These are phyloP conservation scores for Kappamyces sp. DNA, from an alignment of 192 early-diverging fungal species.

Conservation along the genomic window DNA sequence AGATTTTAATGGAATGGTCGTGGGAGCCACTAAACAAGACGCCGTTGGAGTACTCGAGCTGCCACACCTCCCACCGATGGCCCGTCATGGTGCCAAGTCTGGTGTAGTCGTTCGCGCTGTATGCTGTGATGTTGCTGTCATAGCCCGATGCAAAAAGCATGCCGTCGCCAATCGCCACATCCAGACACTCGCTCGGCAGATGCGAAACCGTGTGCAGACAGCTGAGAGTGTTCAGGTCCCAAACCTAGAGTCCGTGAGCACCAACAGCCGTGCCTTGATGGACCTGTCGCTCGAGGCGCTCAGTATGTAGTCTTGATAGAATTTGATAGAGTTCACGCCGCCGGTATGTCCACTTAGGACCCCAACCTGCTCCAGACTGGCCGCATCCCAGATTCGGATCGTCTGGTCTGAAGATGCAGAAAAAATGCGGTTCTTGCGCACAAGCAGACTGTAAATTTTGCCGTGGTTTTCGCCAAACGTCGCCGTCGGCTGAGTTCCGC, in stretches of 20 bases:
- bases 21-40: slow-evolving; percentile 32
- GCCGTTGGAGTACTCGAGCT: slow-evolving; percentile 18
- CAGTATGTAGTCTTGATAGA: slow-evolving; percentile 12
- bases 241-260: slow-evolving; percentile 1
- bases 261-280: neutral
- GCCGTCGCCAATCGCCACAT: slow-evolving; percentile 7
- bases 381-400: slow-evolving; percentile 17
- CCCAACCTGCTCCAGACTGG: neutral
- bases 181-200: slow-evolving; percentile 18
- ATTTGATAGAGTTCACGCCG: slow-evolving; percentile 19
- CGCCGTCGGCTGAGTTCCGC: neutral
- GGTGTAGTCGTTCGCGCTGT: slow-evolving; percentile 18
- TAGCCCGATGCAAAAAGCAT: slow-evolving; percentile 23
- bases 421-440: slow-evolving; percentile 8
- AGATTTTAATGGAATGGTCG: slow-evolving; percentile 37
- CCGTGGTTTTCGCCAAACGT: slow-evolving; percentile 12
- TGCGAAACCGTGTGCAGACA: slow-evolving; percentile 15
- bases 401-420: slow-evolving; percentile 19
- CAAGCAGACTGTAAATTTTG: slow-evolving; percentile 20
- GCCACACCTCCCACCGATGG: slow-evolving; percentile 26
- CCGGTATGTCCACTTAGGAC: slow-evolving; percentile 15
- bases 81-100: slow-evolving; percentile 16
- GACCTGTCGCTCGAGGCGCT: slow-evolving; percentile 19
- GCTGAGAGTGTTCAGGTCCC: slow-evolving; percentile 15
- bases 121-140: slow-evolving; percentile 24